Evolutionary conservation across 2,329 filamentous ascomycete species (phyloP), one percentile per base, ranked within the genome.

Genomic region (Neofusicoccum parvum): DNA sequence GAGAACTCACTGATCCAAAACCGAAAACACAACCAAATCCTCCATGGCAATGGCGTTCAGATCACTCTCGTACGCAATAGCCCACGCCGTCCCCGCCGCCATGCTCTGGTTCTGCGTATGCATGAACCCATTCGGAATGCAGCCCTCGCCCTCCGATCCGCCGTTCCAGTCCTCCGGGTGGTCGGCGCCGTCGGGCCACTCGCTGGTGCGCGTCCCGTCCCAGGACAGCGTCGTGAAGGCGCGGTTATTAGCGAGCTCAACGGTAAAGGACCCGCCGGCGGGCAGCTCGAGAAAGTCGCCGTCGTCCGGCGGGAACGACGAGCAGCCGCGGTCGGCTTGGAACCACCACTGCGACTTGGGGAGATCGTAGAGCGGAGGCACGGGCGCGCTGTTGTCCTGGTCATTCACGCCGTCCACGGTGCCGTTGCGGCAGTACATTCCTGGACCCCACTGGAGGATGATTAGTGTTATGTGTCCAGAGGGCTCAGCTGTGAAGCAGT

Each of bases 21-120:
- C 80, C 0, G 79, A 80, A 67, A 85, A 85, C 3, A 86, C 81
- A 2, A 81, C 81, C n/a, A 85, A 73, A 68, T 85, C 84, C 51
- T 83, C 80, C 74, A 83, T 80, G 3, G 78, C 82, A 3, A 85
- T 82, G 34, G 80, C 75, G 49, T 72, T 70, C 20, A 84, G 70
- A n/a, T 85, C 79, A 7, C 75, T 76, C 65, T 83, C 73, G 67
- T 85, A 85, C 27, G 80, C 81, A 62, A 85, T 85, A 0, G 83
- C 83, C 70, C 79, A 83, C 0, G 82, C 82, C 0, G 81, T 83
- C 2, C 81, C 82, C 10, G 79, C 80, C 3, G 81, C 76, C 17
- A 72, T 78, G 23, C 76, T 76, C 67, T 80, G 71, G 66, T 81
- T 81, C 53, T 78, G 78, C 1, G 81, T 79, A 67, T 85, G 83